Base-by-base conservation (phyloP, 805 yeast species). In the Teunomyces pallodes region DNA sequence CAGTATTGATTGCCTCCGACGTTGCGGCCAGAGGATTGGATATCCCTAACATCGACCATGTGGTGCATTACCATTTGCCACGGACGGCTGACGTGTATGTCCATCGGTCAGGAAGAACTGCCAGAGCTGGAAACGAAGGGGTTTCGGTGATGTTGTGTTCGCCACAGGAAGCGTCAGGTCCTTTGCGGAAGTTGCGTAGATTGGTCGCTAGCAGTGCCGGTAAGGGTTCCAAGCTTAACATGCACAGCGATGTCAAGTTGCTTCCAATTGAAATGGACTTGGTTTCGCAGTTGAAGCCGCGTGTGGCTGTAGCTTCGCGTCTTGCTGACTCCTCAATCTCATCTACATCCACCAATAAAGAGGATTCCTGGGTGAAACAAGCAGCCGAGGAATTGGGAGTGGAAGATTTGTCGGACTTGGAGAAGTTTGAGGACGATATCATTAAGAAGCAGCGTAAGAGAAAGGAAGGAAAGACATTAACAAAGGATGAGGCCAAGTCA, bases 11-110 rank as follows among this genome's bases (percentile, higher is more conserved):
- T 46, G 96, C 97, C 0, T 90, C 98, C 3, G 99, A 94, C 68
- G 98, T 94, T 41, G 99, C 99, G 2, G 99, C 99, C 3, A 82
- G 99, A 75, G 99, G 99, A 50, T 77, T 94, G 50, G 99, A 94
- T 75, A 90, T 94, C 46, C 86, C 96, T 2, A 80, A 79, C 42
- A 91, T 94, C 45, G 85, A 90, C 57, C 98, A 94, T 66, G 98
- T 94, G 43, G 87, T 92, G 16, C 99, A 94, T 66, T 94, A 92
- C 62, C 97, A 94, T 67, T 76, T 94, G 52, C 98, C 99, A 9
- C 77, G 98, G 53, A 77, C 95, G 12, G 97, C 97, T 0, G 99
- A 94, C 61, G 83, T 90, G 44, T 94, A 94, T 62, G 84, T 94
- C 56, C 99, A 94, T 68, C 80, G 99, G 65, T 88, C 97, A 1